Evolutionary conservation across 169 alveolate genomes (phyloP), one percentile per base, ranked within the genome.

Genomic region (Perkinsus marinus): DNA sequence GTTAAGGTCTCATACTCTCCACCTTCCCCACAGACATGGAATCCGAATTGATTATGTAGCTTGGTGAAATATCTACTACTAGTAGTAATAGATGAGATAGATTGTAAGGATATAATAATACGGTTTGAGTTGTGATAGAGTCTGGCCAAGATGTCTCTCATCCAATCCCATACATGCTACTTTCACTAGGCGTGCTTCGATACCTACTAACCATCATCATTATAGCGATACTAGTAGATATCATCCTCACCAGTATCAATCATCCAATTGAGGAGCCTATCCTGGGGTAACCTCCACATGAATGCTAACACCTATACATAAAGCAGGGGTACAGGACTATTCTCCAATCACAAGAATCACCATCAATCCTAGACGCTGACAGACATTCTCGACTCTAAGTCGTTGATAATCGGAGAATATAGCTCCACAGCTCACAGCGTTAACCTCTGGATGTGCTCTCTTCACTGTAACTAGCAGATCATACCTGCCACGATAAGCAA

Each of bases 1-100:
- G 98, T 98, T n/a, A 97, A 92, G n/a, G 99, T 96, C 94, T 99
- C 99, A 95, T 97, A 99, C 93, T 99, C 99, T 17, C 99, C 99
- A 0, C 99, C 99, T 95, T 99, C 99, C 30, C 99, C 99, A 93
- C 99, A 98, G 39, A 97, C 98, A 95, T 98, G 98, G 92, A 99
- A 97, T 57, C 98, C 99, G 93, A 93, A 97, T 93, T 97, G 93
- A 46, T 95, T 94, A 92, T 96, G 94, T 96, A 95, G 93, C 38
- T 41, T 90, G 93, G 91, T 94, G 46, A 89, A 41, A 30, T 57
- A 57, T 57, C 79, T 57, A 39, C 0, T 43, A 26, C 13, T 39
- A n/a, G 34, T n/a, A 19, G 68, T 39, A 13, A 43, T 39, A 16
- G 5, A 13, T 0, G 37, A 13, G 34, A 2, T 39, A 36, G n/a